phyloP scores from a whole-genome alignment of 257 asterid genomes.

The Thymus quinquecostatus region DNA sequence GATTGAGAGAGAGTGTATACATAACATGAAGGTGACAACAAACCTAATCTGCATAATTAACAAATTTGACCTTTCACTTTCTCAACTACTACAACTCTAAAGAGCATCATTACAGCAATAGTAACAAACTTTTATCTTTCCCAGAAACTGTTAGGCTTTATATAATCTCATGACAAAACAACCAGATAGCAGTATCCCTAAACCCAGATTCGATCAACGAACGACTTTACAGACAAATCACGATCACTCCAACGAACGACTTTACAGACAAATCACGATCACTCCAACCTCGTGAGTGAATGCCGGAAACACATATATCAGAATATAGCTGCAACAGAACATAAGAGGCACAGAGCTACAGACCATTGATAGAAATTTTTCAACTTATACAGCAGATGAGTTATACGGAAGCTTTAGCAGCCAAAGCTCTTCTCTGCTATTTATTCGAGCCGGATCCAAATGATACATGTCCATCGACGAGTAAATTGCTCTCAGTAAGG shows the following conservation, averaged over 20 bases:
- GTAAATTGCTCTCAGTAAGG: slow-evolving; percentile 31
- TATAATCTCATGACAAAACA: not conserved
- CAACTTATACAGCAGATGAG: not conserved
- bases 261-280: too few relatives aligned
- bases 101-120: not conserved
- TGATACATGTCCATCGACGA: slow-evolving; percentile 30
- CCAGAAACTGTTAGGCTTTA: slow-evolving; percentile 8
- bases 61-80: not conserved
- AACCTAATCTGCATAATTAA: slow-evolving; percentile 1
- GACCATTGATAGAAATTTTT: too few relatives aligned
- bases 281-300: not conserved
- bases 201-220: not conserved
- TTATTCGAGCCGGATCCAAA: slow-evolving; percentile 42
- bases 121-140: not conserved
- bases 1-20: too few relatives aligned
- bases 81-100: slow-evolving; percentile 12
- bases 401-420: slow-evolving; percentile 14
- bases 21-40: not conserved
- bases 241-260: not conserved
- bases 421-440: slow-evolving; percentile 36
- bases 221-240: not conserved
- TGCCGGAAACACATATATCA: not conserved
- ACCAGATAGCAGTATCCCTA: not conserved
- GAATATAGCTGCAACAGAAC: not conserved
- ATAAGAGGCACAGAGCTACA: not conserved